phyloP scores from a whole-genome alignment of 2,329 filamentous ascomycete genomes.

The Aspergillus vadensis region DNA sequence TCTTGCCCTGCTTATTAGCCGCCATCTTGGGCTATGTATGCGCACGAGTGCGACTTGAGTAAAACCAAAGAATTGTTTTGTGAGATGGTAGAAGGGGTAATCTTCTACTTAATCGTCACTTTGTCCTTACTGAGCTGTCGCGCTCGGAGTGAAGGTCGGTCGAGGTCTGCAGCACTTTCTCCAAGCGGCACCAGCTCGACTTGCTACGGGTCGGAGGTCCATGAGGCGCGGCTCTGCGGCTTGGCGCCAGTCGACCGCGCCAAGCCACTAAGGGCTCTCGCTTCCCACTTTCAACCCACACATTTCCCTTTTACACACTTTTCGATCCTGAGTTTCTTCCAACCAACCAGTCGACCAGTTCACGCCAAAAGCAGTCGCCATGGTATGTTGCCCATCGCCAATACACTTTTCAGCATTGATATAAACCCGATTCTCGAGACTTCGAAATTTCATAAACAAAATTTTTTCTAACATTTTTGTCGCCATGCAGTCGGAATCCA shows the following conservation, averaged over 20 bases:
- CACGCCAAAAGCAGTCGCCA: slow-evolving; percentile 48
- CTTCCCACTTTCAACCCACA: slow-evolving; percentile 39
- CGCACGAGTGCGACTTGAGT: slow-evolving; percentile 51
- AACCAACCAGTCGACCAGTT: slow-evolving; percentile 42
- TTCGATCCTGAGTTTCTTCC: slow-evolving; percentile 32
- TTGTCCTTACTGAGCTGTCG: slow-evolving; percentile 7
- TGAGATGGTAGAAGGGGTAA: slow-evolving; percentile 27
- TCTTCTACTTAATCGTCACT: slow-evolving; percentile 21
- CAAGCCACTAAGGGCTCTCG: slow-evolving; percentile 43
- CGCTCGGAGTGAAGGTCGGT: slow-evolving; percentile 12
- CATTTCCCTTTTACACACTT: slow-evolving; percentile 39
- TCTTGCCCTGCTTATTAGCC: slow-evolving; percentile 95
- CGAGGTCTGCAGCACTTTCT: slow-evolving; percentile 1
- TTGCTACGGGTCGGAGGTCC: slow-evolving; percentile 11
- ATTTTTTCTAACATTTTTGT: slow-evolving; percentile 22
- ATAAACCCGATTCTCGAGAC: slow-evolving; percentile 3
- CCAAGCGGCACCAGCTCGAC: slow-evolving; percentile 5
- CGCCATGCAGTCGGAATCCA: slow-evolving; percentile 64
- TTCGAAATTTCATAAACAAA: slow-evolving; percentile 1
- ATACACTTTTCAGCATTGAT: slow-evolving; percentile 9
- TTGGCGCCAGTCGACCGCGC: slow-evolving; percentile 30
- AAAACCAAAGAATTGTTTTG: slow-evolving; percentile 29
- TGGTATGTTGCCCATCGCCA: slow-evolving; percentile 44
- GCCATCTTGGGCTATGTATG: slow-evolving; percentile 53
- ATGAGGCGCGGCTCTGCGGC: slow-evolving; percentile 27